These are phyloP conservation scores for Naganishia vaughanmartiniae DNA, from an alignment of 768 basidiomycete species.

Conservation along the genomic window DNA sequence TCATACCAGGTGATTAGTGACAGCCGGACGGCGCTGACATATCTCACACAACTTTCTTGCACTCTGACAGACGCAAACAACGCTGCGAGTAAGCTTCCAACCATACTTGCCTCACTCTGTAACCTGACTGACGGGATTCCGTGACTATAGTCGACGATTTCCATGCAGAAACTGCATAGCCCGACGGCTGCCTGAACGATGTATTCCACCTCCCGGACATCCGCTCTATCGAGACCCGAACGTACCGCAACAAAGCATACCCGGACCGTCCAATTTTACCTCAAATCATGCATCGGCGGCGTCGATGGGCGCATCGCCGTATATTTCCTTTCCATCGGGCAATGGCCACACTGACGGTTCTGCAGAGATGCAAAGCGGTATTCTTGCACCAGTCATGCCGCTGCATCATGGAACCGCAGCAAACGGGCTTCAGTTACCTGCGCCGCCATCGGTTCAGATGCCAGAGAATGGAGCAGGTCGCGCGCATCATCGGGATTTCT, in stretches of 20 bases:
- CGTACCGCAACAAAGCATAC: background rate
- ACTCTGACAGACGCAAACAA: slow-evolving; percentile 22
- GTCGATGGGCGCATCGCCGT: background rate
- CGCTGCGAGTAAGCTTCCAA: slow-evolving; percentile 27
- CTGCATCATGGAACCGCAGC: background rate
- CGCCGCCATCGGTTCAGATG: background rate
- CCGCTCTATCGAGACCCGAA: slow-evolving; percentile 3
- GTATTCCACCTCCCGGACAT: slow-evolving; percentile 23
- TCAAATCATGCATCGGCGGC: background rate
- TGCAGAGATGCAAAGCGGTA: background rate
- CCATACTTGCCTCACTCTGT: background rate
- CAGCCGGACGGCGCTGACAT: background rate
- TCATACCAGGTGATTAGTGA: too few relatives aligned
- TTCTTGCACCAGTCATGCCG: background rate
- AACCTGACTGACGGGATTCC: background rate
- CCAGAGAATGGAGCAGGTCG: background rate
- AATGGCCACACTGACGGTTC: background rate
- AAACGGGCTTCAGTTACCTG: background rate
- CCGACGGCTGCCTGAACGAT: slow-evolving; percentile 26
- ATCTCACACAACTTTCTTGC: background rate
- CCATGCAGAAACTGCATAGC: slow-evolving; percentile 28
- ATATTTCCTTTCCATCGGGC: background rate
- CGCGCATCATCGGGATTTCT: too few relatives aligned
- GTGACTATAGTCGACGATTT: slow-evolving; percentile 11
- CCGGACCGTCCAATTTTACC: background rate